Conservation (phyloP, 2,329 filamentous ascomycete genomes). For the Ampelomyces quisqualis region DNA sequence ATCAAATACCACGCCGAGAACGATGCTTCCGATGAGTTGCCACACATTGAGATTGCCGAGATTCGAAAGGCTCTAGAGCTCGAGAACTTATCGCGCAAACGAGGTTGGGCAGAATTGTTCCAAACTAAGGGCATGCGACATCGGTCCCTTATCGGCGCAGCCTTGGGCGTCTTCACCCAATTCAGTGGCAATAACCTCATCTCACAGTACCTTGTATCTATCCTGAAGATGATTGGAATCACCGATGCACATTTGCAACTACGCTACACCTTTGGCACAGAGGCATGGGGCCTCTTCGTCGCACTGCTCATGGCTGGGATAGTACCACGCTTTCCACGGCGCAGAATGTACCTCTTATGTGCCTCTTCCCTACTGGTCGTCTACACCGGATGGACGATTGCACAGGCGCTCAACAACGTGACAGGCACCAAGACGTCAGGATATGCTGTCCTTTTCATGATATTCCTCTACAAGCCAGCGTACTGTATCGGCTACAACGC, state of each 20-base stretch:
- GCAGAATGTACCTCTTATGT: slow-evolving; percentile 57
- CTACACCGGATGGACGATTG: slow-evolving; percentile 44
- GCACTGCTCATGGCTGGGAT: slow-evolving; percentile 57
- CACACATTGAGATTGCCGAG: slow-evolving; percentile 66
- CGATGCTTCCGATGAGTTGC: slow-evolving; percentile 54
- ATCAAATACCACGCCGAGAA: slow-evolving; percentile 66
- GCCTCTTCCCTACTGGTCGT: slow-evolving; percentile 37
- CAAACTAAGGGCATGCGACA: slow-evolving; percentile 64
- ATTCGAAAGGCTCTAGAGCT: slow-evolving; percentile 64
- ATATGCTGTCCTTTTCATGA: slow-evolving; percentile 52
- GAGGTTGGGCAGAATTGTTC: slow-evolving; percentile 62
- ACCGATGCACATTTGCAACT: slow-evolving; percentile 42
- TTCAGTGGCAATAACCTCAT: slow-evolving; percentile 67
- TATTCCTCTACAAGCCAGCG: slow-evolving; percentile 55
- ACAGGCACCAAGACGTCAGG: slow-evolving; percentile 34
- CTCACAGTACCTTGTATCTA: slow-evolving; percentile 63
- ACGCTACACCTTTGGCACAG: slow-evolving; percentile 57
- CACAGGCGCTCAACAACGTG: slow-evolving; percentile 55
- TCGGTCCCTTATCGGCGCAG: slow-evolving; percentile 62
- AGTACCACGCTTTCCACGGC: slow-evolving; percentile 57
- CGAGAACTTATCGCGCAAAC: slow-evolving; percentile 54
- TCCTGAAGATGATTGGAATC: slow-evolving; percentile 64
- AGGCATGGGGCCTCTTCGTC: slow-evolving; percentile 60
- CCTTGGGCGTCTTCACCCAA: slow-evolving; percentile 65
- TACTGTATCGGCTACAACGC: slow-evolving; percentile 61